phyloP scores from a whole-genome alignment of 768 basidiomycete species.

The Lentinus brumalis region DNA sequence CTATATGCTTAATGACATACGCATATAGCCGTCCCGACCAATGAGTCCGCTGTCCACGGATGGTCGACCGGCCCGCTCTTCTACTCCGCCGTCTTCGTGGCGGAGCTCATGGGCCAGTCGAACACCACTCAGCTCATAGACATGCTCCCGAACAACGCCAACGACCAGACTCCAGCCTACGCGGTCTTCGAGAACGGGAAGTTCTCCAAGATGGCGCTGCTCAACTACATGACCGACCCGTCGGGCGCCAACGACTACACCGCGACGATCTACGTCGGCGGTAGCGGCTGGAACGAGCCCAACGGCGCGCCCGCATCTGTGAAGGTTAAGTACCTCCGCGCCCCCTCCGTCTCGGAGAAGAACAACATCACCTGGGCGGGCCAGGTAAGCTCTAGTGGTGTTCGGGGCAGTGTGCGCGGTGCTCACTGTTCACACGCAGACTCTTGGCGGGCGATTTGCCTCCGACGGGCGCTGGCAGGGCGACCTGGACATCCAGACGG shows the following conservation, averaged over 20 bases:
- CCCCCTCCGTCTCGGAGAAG: conserved; percentile 43
- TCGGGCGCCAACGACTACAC: conserved; percentile 43
- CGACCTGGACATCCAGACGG: conserved; percentile 52
- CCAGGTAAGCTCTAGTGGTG: conserved; percentile 35
- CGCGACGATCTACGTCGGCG: conserved; percentile 38
- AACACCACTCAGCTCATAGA: conserved; percentile 46
- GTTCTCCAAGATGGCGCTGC: conserved; percentile 43
- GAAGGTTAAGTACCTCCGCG: conserved; percentile 39
- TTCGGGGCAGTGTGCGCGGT: too few species aligned
- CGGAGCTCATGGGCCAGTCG: conserved; percentile 49
- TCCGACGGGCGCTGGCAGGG: conserved; percentile 72
- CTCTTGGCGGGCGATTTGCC: conserved; percentile 58
- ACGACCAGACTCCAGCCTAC: conserved; percentile 47
- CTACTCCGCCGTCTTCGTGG: conserved; percentile 47
- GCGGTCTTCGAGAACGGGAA: conserved; percentile 49
- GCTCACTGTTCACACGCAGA: conserved; percentile 39
- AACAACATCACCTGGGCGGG: conserved; percentile 51
- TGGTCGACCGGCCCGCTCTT: conserved; percentile 53
- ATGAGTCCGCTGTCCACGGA: conserved; percentile 35
- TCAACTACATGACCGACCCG: conserved; percentile 50
- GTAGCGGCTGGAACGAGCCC: conserved; percentile 37
- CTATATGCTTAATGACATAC: not conserved
- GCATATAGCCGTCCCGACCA: conserved; percentile 43
- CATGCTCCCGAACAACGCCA: conserved; percentile 33
- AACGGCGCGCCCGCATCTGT: conserved; percentile 33